Conservation (phyloP, 257 asterid genomes). For the Penstemon newberryi region DNA sequence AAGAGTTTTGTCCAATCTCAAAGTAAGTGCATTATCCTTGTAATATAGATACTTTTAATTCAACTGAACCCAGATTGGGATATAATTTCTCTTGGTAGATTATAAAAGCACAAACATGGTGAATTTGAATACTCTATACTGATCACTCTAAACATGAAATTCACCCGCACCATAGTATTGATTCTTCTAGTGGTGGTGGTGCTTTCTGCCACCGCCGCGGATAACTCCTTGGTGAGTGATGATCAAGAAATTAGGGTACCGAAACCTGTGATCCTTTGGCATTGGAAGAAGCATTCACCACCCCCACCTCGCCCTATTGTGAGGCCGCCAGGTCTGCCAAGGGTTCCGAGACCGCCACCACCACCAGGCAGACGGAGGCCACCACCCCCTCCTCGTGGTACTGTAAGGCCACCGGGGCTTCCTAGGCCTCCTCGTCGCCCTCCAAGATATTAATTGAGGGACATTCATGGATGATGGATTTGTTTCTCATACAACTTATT, state of each 20-base stretch:
- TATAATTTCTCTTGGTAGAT: no score
- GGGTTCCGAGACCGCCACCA: neutral
- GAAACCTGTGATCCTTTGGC: neutral
- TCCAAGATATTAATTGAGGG: no score
- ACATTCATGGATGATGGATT: neutral
- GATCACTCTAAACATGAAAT: neutral
- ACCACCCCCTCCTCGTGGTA: neutral
- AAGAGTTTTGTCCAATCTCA: no score
- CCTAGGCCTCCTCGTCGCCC: constrained; percentile 9
- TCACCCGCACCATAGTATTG: neutral
- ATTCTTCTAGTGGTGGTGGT: neutral
- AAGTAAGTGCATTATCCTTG: no score
- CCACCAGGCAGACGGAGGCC: neutral
- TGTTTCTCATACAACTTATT: neutral
- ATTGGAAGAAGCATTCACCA: neutral
- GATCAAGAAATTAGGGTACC: neutral
- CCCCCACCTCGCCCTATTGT: neutral
- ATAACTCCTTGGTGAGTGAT: neutral
- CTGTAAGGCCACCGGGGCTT: constrained; percentile 5
- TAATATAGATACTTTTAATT: no score
- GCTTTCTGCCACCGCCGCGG: neutral
- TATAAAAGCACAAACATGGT: no score
- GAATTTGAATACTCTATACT: no score
- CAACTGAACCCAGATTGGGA: no score
- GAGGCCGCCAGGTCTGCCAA: constrained; percentile 4